Evolutionary conservation across 2,329 filamentous ascomycete species (phyloP).

Genomic region (Aspergillus fumigatus): DNA sequence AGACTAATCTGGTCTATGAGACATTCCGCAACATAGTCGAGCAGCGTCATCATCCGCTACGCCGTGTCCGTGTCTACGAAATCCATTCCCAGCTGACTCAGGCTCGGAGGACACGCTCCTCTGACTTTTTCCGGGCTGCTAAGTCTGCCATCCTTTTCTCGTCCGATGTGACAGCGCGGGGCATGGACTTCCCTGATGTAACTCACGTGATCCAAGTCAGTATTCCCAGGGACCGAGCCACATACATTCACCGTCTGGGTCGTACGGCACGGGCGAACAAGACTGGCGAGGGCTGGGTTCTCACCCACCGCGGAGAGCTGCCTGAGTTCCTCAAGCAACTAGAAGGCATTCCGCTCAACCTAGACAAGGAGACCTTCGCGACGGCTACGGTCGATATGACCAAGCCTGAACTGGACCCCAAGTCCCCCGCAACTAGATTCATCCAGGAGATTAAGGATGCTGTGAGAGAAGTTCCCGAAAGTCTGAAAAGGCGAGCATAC

Average conservation of each 20-base stretch:
- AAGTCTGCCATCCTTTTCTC: conserved; percentile 65
- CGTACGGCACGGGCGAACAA: conserved; percentile 68
- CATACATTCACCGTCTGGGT: conserved; percentile 73
- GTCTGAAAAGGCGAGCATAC: conserved; percentile 29
- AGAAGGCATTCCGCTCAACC: conserved; percentile 51
- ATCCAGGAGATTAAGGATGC: conserved; percentile 42
- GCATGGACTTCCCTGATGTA: conserved; percentile 78
- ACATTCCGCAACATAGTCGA: conserved; percentile 51
- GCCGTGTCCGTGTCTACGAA: conserved; percentile 43
- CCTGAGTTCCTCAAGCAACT: conserved; percentile 47
- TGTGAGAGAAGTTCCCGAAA: conserved; percentile 21
- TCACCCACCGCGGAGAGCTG: conserved; percentile 51
- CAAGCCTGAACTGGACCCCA: conserved; percentile 3
- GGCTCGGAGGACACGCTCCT: conserved; percentile 60
- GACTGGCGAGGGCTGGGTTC: conserved; percentile 58
- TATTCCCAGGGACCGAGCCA: conserved; percentile 59
- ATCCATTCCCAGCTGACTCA: conserved; percentile 82
- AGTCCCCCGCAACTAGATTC: conserved; percentile 13
- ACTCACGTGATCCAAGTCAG: conserved; percentile 76
- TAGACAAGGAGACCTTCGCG: conserved; percentile 28
- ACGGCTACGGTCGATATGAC: conserved; percentile 7
- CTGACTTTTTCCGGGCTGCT: conserved; percentile 67
- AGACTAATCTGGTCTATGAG: conserved; percentile 61
- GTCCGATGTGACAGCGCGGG: conserved; percentile 74
- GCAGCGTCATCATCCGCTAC: conserved; percentile 27